Evolutionary conservation across 176 grass and related monocot species (phyloP).

Genomic region (Stipa capillata): DNA sequence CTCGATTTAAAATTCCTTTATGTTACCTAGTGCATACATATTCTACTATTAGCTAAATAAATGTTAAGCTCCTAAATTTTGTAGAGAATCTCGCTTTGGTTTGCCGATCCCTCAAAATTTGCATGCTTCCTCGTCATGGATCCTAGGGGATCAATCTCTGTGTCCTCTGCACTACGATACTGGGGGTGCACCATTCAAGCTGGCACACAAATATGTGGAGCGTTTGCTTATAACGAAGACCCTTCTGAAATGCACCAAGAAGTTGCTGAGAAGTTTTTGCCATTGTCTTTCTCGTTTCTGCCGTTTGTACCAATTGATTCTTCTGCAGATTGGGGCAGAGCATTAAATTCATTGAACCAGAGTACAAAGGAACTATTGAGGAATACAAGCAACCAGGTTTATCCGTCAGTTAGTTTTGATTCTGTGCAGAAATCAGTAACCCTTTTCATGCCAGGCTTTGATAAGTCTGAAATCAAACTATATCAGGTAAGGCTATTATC

Average conservation of each 20-base stretch:
- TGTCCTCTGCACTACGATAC: constrained; percentile 66
- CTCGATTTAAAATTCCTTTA: not conserved
- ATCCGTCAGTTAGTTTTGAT: constrained; percentile 73
- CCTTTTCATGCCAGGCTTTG: constrained; percentile 93
- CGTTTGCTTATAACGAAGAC: constrained; percentile 61
- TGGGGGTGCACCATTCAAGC: constrained; percentile 97
- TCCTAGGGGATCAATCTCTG: constrained; percentile 28
- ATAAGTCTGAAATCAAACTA: constrained; percentile 87
- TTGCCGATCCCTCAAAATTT: constrained; percentile 67
- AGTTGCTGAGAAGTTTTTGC: constrained; percentile 52
- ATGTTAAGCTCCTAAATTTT: constrained; percentile 12
- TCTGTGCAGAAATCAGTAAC: constrained; percentile 51
- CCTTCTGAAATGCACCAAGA: constrained; percentile 37
- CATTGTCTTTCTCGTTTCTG: constrained; percentile 56
- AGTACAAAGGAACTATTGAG: constrained; percentile 48
- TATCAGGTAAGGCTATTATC: constrained; percentile 53
- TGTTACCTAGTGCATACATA: not conserved
- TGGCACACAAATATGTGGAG: constrained; percentile 62
- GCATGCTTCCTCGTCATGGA: constrained; percentile 87
- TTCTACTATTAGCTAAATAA: not conserved
- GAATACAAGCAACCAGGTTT: constrained; percentile 6
- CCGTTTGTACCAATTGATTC: constrained; percentile 43
- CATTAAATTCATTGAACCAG: constrained; percentile 33
- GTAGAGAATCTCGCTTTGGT: constrained; percentile 52
- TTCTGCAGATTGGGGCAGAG: constrained; percentile 30